A percentile compares a stretch with the other conserved stretches of the same genome.
Conservation (phyloP, 202 grass and related monocot genomes). For the Miscanthus sacchariflorus region DNA sequence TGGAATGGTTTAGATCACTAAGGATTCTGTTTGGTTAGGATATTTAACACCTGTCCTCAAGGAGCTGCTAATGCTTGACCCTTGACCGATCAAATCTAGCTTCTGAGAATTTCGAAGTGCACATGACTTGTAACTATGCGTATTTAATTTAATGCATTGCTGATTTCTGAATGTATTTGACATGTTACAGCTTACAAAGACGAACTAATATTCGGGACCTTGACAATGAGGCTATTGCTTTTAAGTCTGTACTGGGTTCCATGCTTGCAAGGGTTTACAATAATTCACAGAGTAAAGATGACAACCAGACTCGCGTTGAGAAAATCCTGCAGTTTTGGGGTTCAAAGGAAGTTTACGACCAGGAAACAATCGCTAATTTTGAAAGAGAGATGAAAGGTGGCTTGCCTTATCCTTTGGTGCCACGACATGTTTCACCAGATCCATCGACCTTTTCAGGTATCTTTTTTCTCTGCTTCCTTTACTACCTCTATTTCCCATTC, state of each 20-base stretch:
- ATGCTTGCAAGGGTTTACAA: conserved; percentile 90
- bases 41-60: background rate
- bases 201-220: conserved; percentile 73
- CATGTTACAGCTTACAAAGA: conserved; percentile 76
- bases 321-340: conserved; percentile 97
- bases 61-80: background rate
- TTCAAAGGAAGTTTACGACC: conserved; percentile 92
- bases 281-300: conserved; percentile 78
- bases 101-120: background rate
- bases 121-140: conserved; percentile 20
- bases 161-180: conserved; percentile 32
- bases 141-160: conserved; percentile 19
- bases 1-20: background rate
- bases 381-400: conserved; percentile 90
- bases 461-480: conserved; percentile 11
- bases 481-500: background rate
- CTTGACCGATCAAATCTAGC: background rate
- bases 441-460: conserved; percentile 56
- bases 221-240: conserved; percentile 85
- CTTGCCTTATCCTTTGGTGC: conserved; percentile 38
- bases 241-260: conserved; percentile 77
- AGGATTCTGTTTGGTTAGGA: conserved; percentile 19
- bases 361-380: conserved; percentile 68
- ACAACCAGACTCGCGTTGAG: conserved; percentile 72
- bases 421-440: conserved; percentile 50